Base-by-base conservation (phyloP, 2,329 filamentous ascomycete genomes). In the Thielaviopsis populi region DNA sequence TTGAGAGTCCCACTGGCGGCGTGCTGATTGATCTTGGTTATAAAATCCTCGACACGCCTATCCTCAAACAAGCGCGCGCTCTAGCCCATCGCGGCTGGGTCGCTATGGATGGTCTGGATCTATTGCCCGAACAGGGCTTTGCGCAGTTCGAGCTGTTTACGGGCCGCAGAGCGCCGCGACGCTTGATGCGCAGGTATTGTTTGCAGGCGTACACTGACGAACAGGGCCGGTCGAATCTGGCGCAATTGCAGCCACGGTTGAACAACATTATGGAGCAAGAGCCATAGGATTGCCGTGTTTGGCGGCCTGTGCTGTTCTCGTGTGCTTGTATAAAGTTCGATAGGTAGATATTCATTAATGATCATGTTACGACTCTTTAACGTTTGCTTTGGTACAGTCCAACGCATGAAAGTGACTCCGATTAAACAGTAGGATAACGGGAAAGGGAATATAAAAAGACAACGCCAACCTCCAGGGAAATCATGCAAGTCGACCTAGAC, bases 141-240 rank as follows among this genome's bases (percentile, higher is more conserved):
- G 87, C 88, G 0, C 88, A 91, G 69, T 92, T 91, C 70, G 88
- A 92, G 73, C 74, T 91, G 1, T 89, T 91, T 71, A 91, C 88
- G 0, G 88, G 87, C 0, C 78, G 72, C 7, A 66, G 72, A 59
- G 73, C 73, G 0, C 73, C 73, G 3, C 80, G 87, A 30, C 76
- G 82, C 54, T 72, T 87, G 43, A 91, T 92, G 88, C 80, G 86
- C 66, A 77, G 82, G 50, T 84, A 85, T 69, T 83, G 87, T 13
- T 74, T 80, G 64, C 71, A 72, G 61, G 74, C 77, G 1, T 79
- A 79, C 63, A 74, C 74, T 0, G 73, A 74, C 60, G 75, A 75
- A 37, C 73, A 76, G 53, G 75, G 75, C 15, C 71, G 73, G 53
- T 72, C 73, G 0, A 73, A 75, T 66, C 69, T 73, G 37, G 71